Evolutionary conservation across 345 rosid species (phyloP), one percentile per base, ranked within the genome.

Genomic region (Excoecaria cochinchinensis): DNA sequence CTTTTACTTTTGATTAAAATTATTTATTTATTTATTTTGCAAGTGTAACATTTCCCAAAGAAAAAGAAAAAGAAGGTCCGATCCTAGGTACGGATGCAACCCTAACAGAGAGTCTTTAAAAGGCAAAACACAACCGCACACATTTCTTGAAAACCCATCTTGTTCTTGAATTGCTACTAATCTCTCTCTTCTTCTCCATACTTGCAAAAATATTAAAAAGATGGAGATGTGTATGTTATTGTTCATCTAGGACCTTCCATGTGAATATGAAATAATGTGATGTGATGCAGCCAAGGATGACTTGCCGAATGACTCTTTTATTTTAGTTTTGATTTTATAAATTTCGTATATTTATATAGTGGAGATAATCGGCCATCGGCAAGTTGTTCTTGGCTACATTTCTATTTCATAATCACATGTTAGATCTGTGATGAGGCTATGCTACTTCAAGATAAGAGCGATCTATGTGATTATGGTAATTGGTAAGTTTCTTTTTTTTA

Each of bases 241-340:
- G 14, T 66, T 80, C 81, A 77, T 83, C 78, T 59, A 72, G 31
- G 84, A 69, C 81, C 81, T 79, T 74, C 39, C 86, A 77, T 83
- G 85, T 74, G 79, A 74, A 59, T 47, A 74, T 81, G 85, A 85
- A 64, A 50, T 60, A 31, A 31, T 31, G 31, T 31, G n/a, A 71
- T 10, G 80, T 9, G 47, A 60, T 79, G 86, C 77, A 85, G 88
- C 86, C 86, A 85, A 85, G 85, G 83, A 85, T 85, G 86, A 85
- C 86, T 85, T 85, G 86, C 86, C 88, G 72, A 65, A 44, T 39
- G 36, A 52, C 12, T 59, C 17, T 2, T 60, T 15, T 71, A 7
- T 44, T 13, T 1, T 15, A 53, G 21, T 15, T 17, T 52, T 31
- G 1, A 31, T 31, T 31, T 31, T 0, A 31, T 31, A 31, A 31